Base-by-base conservation (phyloP, 2,329 filamentous ascomycete species). In the Fusarium sp. region DNA sequence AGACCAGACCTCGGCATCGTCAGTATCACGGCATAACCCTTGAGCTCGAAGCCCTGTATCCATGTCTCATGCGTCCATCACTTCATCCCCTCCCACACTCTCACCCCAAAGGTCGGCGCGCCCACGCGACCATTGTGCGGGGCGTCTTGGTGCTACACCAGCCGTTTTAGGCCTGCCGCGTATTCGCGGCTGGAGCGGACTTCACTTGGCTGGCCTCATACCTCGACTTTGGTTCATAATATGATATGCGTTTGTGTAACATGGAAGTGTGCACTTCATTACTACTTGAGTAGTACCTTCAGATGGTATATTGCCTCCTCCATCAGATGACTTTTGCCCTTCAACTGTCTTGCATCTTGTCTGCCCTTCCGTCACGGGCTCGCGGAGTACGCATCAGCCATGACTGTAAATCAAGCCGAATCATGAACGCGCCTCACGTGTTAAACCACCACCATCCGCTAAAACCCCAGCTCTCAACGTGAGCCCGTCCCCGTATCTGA, bases 131-230 rank as follows among this genome's bases (percentile, higher is more conserved):
- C 63, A 56, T 42, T 38, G 59, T 74, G 73, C 62, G 66, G 72
- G 69, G 69, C 63, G 42, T 35, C 36, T 65, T 70, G 63, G 63
- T 72, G 56, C 33, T 63, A 63, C 68, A 65, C 68, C 61, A 62
- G 33, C 72, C 70, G 22, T 52, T 74, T 67, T 58, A 63, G 66
- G 72, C 33, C 56, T 61, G 62, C 52, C 69, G 62, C 56, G 45
- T 29, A 59, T 67, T 59, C 22, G 72, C 73, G 66, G 69, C 45
- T 73, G 42, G 52, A 47, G 66, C 73, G 73, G 72, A 56, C 33
- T 56, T 61, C 52, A 63, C 33, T 73, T 67, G 62, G 56, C 47
- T 73, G 72, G 73, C 66, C 66, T 74, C 69, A 75, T 38, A 57
- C 45, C 38, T 50, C 35, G 22, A 42, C 16, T 9, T 54, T 54